Base-by-base conservation (phyloP, 2,329 filamentous ascomycete species). In the Botrytis tulipae region DNA sequence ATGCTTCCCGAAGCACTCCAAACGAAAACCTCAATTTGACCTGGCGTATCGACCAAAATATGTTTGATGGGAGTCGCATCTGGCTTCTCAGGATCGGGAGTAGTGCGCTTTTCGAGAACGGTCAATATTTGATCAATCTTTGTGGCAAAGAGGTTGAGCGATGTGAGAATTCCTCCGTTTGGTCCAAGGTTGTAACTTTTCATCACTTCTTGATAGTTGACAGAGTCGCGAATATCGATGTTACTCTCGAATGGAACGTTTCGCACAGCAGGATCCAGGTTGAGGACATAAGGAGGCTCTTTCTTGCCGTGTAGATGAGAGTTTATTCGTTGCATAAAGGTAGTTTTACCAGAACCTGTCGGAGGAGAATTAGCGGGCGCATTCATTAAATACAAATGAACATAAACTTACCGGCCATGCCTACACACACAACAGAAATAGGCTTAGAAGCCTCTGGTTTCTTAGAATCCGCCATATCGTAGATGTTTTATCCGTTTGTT, bases 121-220 rank as follows among this genome's bases (percentile, higher is more conserved):
- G 87, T 87, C 74, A 99, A 89, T 72, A 99, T 93, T 83, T 99
- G 96, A 80, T 99, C 97, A 75, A 99, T 94, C 83, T 99, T 99
- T 73, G 97, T 99, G 60, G 95, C 94, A 82, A 99, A 99, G 40
- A 99, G 89, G 82, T 99, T 99, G 67, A 99, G 85, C 18, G 93
- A 96, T 2, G 97, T 99, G 78, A 99, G 85, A 80, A 99, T 99
- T 65, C 95, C 97, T 70, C 96, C 96, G 84, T 99, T 99, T 14
- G 96, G 96, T 0, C 96, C 96, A 0, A 99, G 89, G 81, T 98
- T 98, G 83, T 98, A 98, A 84, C 98, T 95, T 84, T 95, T 97
- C 97, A 99, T 99, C 76, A 99, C 96, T 84, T 99, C 95, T 82
- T 97, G 96, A 86, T 99, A 99, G 87, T 99, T 98, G 82, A 99